phyloP scores from a whole-genome alignment of 495 filamentous ascomycete genomes.

The Daldinia childiae region DNA sequence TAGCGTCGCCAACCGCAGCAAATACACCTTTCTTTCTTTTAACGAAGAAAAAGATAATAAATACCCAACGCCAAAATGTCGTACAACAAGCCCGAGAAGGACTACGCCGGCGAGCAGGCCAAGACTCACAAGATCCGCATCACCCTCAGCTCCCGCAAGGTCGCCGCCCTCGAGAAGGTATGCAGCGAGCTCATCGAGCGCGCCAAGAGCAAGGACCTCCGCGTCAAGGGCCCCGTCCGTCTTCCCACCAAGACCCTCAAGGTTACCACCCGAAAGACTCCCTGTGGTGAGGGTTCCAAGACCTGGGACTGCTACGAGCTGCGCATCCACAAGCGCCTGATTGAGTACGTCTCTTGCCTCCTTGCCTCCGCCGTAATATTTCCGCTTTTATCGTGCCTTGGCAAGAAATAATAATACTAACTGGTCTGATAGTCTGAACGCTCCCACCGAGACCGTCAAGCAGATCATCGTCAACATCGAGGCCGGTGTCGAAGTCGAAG shows the following conservation, averaged over 20 bases:
- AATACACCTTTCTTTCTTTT: slow-evolving; percentile 17
- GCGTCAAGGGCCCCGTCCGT: slow-evolving; percentile 98
- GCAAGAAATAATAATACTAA: slow-evolving; percentile 10
- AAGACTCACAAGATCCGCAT: slow-evolving; percentile 99
- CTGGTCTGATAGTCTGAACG: slow-evolving; percentile 73
- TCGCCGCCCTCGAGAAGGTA: slow-evolving; percentile 95
- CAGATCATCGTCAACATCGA: slow-evolving; percentile 99
- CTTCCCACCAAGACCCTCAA: slow-evolving; percentile 97
- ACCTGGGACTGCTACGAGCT: slow-evolving; percentile 99
- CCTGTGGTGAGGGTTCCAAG: slow-evolving; percentile 99
- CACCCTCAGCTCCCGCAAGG: slow-evolving; percentile 94
- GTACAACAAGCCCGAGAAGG: slow-evolving; percentile 96
- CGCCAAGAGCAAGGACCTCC: slow-evolving; percentile 97
- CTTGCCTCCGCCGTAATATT: not conserved
- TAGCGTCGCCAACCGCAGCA: not conserved
- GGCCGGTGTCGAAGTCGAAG: slow-evolving; percentile 99
- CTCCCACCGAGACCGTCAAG: slow-evolving; percentile 99
- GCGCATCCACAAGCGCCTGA: slow-evolving; percentile 98
- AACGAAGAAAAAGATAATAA: slow-evolving; percentile 23
- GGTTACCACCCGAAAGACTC: slow-evolving; percentile 88
- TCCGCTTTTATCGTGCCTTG: not conserved
- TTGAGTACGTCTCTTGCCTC: slow-evolving; percentile 70
- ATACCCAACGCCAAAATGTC: slow-evolving; percentile 73
- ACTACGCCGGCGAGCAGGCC: slow-evolving; percentile 64
- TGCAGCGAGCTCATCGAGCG: slow-evolving; percentile 98